Evolutionary conservation across 352 stramenopile genomes (phyloP), one percentile per base, ranked within the genome.

Genomic region (Bremia lactucae): DNA sequence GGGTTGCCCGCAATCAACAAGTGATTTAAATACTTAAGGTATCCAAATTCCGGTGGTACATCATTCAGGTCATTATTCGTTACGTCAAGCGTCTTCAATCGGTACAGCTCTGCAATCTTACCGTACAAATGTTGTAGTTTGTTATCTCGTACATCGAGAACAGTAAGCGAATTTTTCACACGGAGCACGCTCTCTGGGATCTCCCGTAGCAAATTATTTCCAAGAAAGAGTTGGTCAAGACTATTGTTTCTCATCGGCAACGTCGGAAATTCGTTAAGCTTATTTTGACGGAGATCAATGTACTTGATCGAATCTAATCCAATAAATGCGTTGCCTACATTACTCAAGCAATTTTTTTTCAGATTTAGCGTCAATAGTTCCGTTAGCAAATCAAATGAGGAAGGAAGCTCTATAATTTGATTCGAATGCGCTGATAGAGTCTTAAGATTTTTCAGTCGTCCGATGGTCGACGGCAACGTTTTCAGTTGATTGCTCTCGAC

Each of bases 11-110:
- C 75, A 19, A 87, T 71, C 23, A 83, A 42, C 8, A 91, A 55
- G 38, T 86, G 72, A 24, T 87, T 62, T 3, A 91, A 59, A 33
- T 84, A 64, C 47, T 85, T 85, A 9, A 88, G 41, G 21, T 88
- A 91, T 4, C 78, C 78, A 14, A 91, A 46, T 2, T 59, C 75
- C 1, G 76, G 60, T 11, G 77, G 75, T 10, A 93, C 52, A 43
- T 88, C 72, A 15, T 68, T 55, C 26, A 93, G 45, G 28, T 87
- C 75, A 36, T 93, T 93, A 48, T 93, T 93, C n/a, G 60, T 78
- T 25, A 89, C 29, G 46, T 93, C 81, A 1, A 93, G 58, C 11
- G 71, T 87, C 55, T 93, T 93, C 31, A 93, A 46, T 8, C 59
- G 63, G 22, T 83, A 80, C 13, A 87, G 46, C 28, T 76, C 67